Evolutionary conservation across 2,329 filamentous ascomycete species (phyloP), one percentile per base, ranked within the genome.

Genomic region (Orbilia javanica): DNA sequence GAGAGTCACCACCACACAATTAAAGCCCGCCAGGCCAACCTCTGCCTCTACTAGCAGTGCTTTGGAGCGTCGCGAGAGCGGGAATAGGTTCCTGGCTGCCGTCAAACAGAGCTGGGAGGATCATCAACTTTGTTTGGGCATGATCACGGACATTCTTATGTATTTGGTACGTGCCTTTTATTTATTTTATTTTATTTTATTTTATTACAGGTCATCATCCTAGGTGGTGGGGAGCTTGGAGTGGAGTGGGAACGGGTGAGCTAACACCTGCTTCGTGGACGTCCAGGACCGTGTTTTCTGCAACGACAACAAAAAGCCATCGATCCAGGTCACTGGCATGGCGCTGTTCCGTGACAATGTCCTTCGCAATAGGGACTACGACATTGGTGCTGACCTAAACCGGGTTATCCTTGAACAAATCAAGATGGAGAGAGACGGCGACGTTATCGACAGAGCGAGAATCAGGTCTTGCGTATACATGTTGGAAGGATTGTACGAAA

Each of bases 141-240:
- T 98, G 95, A 91, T 93, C 63, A 94, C 94, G 3, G 96, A 98
- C 84, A 93, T 98, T 34, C 87, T 98, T 64, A 97, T 98, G 94
- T 97, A 97, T 83, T 93, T 99, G 87, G 81, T 82, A 75, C 50
- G 80, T 25, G 46, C 39, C 13, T 29, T 57, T 29, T 13, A 25
- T 13, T 34, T 6, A 20, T 20, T n/a, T 55, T 44, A 34, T 20
- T 48, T 44, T n/a, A n/a, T n/a, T 13, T 34, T 8, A 18, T 18
- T 8, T 52, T 48, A 29, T 20, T 44, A 15, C 1, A 3, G 34
- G n/a, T n/a, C 34, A 39, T 39, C 11, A 15, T 46, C 29, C 42
- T 20, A 44, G 42, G 20, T 44, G 15, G 4, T 1, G n/a, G 36
- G 36, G 2, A 39, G 11, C n/a, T 10, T 36, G 3, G 34, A 4